Evolutionary conservation across 805 yeast species (phyloP), one percentile per base, ranked within the genome.

Genomic region (Yarrowia sp.): DNA sequence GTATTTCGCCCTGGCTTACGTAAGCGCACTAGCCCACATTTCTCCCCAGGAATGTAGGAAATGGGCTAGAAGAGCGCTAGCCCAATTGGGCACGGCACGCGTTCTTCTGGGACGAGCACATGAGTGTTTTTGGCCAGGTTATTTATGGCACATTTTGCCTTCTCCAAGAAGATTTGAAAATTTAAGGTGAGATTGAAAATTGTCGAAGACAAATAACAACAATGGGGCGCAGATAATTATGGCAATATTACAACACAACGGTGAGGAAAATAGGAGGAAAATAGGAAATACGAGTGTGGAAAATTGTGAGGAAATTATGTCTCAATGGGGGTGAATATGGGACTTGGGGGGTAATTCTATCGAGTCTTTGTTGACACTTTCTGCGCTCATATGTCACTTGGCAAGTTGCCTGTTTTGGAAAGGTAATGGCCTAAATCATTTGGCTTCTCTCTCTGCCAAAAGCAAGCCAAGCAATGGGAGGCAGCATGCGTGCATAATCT

Each of bases 401-500:
- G 15, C 22, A n/a, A 50, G 22, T 50, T 50, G 19, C 55, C 55
- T 35, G 32, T 53, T 53, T 53, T 19, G 58, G 58, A 53, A 53
- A 38, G 16, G 43, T 53, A 53, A 53, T 53, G 22, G 36, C 36
- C 52, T n/a, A 26, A 22, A 2, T 3, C 5, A 26, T 16, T 16
- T 45, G 36, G 7, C 2, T 48, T 48, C 8, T 14, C n/a, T 15
- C 32, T 5, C 32, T 50, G 55, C 9, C 26, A 35, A 40, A 53
- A 40, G 59, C 45, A 53, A 53, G 59, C 59, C 59, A 53, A 53
- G 59, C 59, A 35, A 53, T 8, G 35, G 22, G 36, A 40, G 59
- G 59, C 59, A 38, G 59, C 59, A 40, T 14, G 45, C 59, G 59
- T 53, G 59, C 59, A 53, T 53, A 19, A 53, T 53, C 59, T 53